phyloP scores from a whole-genome alignment of 2,329 filamentous ascomycete genomes.

The Colletotrichum magnum region DNA sequence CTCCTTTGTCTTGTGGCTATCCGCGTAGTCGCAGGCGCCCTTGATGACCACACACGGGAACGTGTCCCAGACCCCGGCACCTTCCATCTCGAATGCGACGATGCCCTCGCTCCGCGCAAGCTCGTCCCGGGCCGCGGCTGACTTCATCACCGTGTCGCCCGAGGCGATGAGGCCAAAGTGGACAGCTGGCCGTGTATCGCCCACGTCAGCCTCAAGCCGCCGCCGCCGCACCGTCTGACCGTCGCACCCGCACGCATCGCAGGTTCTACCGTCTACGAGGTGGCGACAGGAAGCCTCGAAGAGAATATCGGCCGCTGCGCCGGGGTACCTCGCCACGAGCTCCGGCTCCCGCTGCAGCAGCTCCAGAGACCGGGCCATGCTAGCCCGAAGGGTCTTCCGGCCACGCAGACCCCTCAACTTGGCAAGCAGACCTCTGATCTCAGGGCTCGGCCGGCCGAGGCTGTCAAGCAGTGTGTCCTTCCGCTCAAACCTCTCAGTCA shows the following conservation, averaged over 20 bases:
- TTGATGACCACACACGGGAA: slow-evolving; percentile 56
- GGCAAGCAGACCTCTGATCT: slow-evolving; percentile 44
- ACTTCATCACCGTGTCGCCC: slow-evolving; percentile 57
- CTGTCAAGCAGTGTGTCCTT: slow-evolving; percentile 44
- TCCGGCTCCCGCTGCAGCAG: slow-evolving; percentile 10
- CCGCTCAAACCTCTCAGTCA: slow-evolving; percentile 37
- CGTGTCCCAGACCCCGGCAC: slow-evolving; percentile 49
- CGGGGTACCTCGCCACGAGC: slow-evolving; percentile 37
- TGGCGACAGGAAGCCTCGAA: slow-evolving; percentile 42
- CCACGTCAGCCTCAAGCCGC: slow-evolving; percentile 32
- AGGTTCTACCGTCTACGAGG: slow-evolving; percentile 20
- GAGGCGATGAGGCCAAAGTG: slow-evolving; percentile 56
- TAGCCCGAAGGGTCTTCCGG: slow-evolving; percentile 29
- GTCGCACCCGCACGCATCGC: slow-evolving; percentile 27
- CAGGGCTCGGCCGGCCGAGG: slow-evolving; percentile 41
- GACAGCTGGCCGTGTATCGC: slow-evolving; percentile 43
- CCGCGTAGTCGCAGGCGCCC: slow-evolving; percentile 55
- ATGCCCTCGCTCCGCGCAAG: slow-evolving; percentile 46
- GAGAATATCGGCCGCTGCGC: slow-evolving; percentile 37
- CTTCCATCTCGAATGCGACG: slow-evolving; percentile 54
- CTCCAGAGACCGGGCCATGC: slow-evolving; percentile 29
- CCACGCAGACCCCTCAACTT: slow-evolving; percentile 44
- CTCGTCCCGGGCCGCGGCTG: slow-evolving; percentile 51
- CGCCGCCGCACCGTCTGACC: slow-evolving; percentile 15
- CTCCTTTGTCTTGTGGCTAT: slow-evolving; percentile 51